Percentiles rank a stretch among this genome's conserved stretches.
These are phyloP conservation scores for Alternaria sp. DNA, from an alignment of 2,329 filamentous ascomycete species.

Conservation along the genomic window DNA sequence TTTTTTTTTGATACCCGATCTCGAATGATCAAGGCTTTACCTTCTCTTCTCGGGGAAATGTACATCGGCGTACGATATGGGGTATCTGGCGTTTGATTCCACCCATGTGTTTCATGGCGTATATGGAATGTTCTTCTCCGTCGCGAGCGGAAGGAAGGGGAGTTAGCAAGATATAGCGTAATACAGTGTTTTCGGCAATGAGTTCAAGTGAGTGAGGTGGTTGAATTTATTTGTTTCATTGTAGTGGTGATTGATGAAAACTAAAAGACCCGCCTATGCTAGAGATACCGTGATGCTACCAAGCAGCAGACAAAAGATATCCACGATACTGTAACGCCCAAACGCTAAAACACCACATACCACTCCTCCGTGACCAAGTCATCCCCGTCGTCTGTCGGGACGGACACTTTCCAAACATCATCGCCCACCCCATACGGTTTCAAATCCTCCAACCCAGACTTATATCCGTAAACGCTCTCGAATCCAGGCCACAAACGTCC, in stretches of 20 bases:
- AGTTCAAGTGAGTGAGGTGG: neutral
- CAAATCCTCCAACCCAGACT: neutral
- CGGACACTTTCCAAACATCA: neutral
- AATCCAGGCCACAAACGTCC: neutral
- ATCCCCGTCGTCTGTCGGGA: neutral
- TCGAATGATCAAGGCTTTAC: slow-evolving; percentile 5
- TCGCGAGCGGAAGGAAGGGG: neutral
- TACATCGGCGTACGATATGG: neutral
- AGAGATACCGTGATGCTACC: neutral
- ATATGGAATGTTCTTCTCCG: neutral
- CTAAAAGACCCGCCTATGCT: neutral
- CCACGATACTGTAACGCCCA: neutral
- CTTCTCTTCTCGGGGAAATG: neutral
- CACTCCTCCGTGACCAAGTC: neutral
- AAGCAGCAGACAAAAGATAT: neutral
- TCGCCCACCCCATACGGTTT: neutral
- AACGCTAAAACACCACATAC: neutral
- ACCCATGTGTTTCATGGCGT: neutral
- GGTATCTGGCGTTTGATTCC: neutral
- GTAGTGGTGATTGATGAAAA: too few species aligned
- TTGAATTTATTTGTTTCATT: neutral
- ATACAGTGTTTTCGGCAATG: neutral
- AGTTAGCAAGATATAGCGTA: neutral
- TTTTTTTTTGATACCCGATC: slow-evolving; percentile 13
- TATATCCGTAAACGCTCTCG: neutral